Base-by-base conservation (phyloP, 2,329 filamentous ascomycete genomes). In the Sphaerulina vaccinii region DNA sequence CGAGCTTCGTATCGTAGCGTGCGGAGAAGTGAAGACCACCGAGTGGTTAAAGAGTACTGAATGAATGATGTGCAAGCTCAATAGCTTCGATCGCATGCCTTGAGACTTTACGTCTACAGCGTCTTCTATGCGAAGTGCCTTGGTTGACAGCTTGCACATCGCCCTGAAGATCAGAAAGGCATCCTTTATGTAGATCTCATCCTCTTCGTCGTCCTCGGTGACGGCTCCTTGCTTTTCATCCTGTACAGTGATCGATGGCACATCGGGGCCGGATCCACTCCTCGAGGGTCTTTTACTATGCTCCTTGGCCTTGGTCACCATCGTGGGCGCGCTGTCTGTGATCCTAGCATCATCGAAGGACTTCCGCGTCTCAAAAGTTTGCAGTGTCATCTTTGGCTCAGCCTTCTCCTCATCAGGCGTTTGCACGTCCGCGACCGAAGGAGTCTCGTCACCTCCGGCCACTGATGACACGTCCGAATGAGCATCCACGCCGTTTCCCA, bases 111-210 rank as follows among this genome's bases (percentile, higher is more conserved):
- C 75, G 65, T 99, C 93, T 65, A 92, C 90, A 16, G 96, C 84
- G 70, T 97, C 91, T 56, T 99, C 93, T 2, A 90, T 84, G 7
- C 88, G 84, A 21, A 99, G 77, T 35, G 90, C 77, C 70, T 99
- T 99, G 57, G 92, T 96, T 53, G 92, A 96, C 39, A 99, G 77
- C 71, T 96, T 96, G 78, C 95, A 99, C 75, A 99, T 93, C 2
- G 93, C 96, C 24, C 93, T 83, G 74, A 99, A 97, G 39, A 99
- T 90, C 18, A 99, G 81, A 70, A 97, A 99, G 8, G 93, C 91
- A 73, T 99, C 93, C 62, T 93, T 88, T 63, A 97, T 90, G 68
- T 95, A 97, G 16, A 97, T 89, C 68, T 99, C 93, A 65, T 99
- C 93, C 67, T 96, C 82, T 67, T 96, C 90, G 53, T 85, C 82